These are phyloP conservation scores for Xylaria polymorpha DNA, from an alignment of 2,329 filamentous ascomycete genomes.

Conservation along the genomic window DNA sequence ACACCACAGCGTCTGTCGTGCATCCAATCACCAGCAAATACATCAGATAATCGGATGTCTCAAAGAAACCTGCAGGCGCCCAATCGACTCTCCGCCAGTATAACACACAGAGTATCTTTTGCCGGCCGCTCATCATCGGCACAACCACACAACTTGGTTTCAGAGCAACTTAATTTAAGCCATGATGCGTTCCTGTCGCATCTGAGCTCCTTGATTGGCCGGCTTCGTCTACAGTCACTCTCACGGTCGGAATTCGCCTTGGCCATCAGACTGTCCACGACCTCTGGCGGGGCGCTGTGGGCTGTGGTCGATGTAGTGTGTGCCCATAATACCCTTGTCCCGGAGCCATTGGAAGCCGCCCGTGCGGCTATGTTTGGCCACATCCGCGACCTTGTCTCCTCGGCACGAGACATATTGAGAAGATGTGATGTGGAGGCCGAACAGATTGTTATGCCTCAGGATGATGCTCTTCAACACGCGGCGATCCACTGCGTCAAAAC, in stretches of 20 bases:
- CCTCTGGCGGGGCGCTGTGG: conserved; percentile 82
- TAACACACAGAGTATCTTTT: conserved; percentile 81
- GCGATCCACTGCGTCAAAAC: conserved; percentile 90
- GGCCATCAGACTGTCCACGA: conserved; percentile 85
- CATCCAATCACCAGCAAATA: conserved; percentile 53
- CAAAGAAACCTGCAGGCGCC: conserved; percentile 53
- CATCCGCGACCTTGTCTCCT: conserved; percentile 82
- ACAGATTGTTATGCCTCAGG: conserved; percentile 82
- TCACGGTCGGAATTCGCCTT: conserved; percentile 84
- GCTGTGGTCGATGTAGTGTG: conserved; percentile 85
- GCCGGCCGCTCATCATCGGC: conserved; percentile 72
- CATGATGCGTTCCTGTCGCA: conserved; percentile 92
- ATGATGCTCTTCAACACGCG: conserved; percentile 80
- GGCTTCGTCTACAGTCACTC: conserved; percentile 89
- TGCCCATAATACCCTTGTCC: conserved; percentile 77
- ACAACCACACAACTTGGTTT: conserved; percentile 79
- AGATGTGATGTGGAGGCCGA: conserved; percentile 76
- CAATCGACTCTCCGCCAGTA: conserved; percentile 64
- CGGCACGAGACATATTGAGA: conserved; percentile 82
- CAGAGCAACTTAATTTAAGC: conserved; percentile 79
- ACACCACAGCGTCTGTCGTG: conserved; percentile 62
- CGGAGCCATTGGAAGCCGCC: conserved; percentile 73
- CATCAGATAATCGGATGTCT: conserved; percentile 51
- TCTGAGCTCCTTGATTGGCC: conserved; percentile 91
- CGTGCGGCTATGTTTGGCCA: conserved; percentile 82